Conservation (phyloP, 2,329 filamentous ascomycete genomes). For the Penicillium digitatum region DNA sequence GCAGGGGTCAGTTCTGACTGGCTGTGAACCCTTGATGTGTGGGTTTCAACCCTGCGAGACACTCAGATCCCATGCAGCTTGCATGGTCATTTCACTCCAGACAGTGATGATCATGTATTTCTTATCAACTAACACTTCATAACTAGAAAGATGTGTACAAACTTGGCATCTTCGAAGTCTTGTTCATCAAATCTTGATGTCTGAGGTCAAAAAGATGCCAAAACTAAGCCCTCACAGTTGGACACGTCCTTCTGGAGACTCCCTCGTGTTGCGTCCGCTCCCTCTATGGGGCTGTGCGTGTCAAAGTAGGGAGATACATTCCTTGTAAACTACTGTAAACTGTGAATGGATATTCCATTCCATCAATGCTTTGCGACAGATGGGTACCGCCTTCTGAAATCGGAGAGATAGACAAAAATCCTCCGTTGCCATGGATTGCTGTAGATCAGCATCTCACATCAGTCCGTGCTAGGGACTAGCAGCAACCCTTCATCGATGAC, state of each 20-base stretch:
- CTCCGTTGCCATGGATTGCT: not conserved
- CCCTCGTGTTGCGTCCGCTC: constrained; percentile 45
- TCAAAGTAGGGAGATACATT: constrained; percentile 46
- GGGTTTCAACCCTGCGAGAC: not conserved
- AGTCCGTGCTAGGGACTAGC: not conserved
- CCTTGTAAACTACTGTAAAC: constrained; percentile 4
- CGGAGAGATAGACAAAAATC: not conserved
- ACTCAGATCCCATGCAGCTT: not conserved
- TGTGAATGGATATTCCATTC: not conserved
- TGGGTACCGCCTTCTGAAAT: not conserved
- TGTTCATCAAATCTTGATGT: constrained; percentile 41
- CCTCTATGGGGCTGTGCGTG: constrained; percentile 39
- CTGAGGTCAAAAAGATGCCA: constrained; percentile 47
- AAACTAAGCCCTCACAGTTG: constrained; percentile 32
- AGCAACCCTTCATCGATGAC: not conserved
- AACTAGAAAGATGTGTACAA: constrained; percentile 5
- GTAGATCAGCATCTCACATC: not conserved
- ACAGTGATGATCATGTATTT: not conserved
- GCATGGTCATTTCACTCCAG: not conserved
- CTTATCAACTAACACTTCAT: not conserved
- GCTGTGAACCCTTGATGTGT: not conserved
- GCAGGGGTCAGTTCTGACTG: not conserved
- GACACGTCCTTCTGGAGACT: constrained; percentile 31
- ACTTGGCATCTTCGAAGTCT: constrained; percentile 45
- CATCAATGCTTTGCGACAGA: not conserved